Evolutionary conservation across 2,329 filamentous ascomycete genomes (phyloP).

Genomic region (Xylariaceae sp.): DNA sequence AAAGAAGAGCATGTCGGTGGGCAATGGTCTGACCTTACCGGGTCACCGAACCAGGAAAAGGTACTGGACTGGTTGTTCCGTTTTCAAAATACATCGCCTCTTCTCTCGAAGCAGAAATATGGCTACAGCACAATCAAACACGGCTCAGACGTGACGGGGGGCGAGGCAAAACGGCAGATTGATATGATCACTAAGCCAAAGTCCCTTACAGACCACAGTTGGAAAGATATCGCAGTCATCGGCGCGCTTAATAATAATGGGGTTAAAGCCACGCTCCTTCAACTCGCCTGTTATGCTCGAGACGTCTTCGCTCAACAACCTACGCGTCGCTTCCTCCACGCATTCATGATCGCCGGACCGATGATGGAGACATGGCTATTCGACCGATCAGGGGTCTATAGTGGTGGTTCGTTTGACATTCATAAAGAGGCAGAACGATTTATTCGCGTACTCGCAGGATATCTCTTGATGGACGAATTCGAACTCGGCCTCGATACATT

Average conservation of each 20-base stretch:
- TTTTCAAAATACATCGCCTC: neutral
- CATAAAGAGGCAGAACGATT: slow-evolving; percentile 6
- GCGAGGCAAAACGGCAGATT: neutral
- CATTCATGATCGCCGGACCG: slow-evolving; percentile 3
- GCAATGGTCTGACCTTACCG: slow-evolving; percentile 2
- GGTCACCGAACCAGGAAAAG: neutral
- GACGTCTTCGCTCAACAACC: slow-evolving; percentile 11
- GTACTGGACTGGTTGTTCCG: slow-evolving; percentile 7
- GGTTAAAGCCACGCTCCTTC: slow-evolving; percentile 6
- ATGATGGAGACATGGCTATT: slow-evolving; percentile 13
- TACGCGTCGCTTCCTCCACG: slow-evolving; percentile 15
- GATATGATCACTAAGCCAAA: neutral
- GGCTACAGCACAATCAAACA: neutral
- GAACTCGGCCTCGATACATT: slow-evolving; percentile 5
- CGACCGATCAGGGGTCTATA: slow-evolving; percentile 9
- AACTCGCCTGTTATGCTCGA: slow-evolving; percentile 3
- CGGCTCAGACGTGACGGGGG: neutral
- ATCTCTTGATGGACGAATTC: slow-evolving; percentile 5
- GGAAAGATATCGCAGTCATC: neutral
- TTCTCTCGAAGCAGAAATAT: neutral
- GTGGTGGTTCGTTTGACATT: slow-evolving; percentile 6
- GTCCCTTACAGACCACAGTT: neutral
- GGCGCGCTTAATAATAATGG: neutral
- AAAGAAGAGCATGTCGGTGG: neutral
- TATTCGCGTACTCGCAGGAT: slow-evolving; percentile 8